Base-by-base conservation (phyloP, 129 eudicot species). In the Pittosporum tobira region DNA sequence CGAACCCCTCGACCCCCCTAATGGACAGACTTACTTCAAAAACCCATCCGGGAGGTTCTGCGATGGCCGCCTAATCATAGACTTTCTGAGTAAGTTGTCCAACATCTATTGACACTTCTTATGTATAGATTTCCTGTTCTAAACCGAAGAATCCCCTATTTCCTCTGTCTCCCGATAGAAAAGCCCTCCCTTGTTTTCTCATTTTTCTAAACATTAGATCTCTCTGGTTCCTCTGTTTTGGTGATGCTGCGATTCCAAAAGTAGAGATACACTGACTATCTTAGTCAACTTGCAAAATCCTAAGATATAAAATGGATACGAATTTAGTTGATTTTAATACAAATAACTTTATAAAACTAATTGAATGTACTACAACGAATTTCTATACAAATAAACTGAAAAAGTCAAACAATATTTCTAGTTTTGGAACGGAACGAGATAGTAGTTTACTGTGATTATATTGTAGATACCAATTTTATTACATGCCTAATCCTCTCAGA, bases 11-110 rank as follows among this genome's bases (percentile, higher is more conserved):
- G 67, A 47, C 1, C 69, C 77, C 26, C 94, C 95, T 1, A 71
- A 86, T 51, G 96, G 98, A 3, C 94, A 83, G 46, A 74, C 77
- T 48, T 90, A 77, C 75, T 90, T 90, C 77, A 63, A 80, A 48
- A 83, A 75, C 27, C 94, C 98, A 9, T 73, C 95, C 1, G 95
- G 95, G 50, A 80, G 98, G 71, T 90, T 78, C 64, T 83, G 79
- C 36, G 96, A 86, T 62, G 98, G 96, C 15, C 96, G 94, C 7
- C 79, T 91, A 18, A 81, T 91, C 44, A 34, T 83, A 11, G 98
- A 91, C 73, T 91, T 78, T 62, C 65, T 91, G 48, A 83, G 98
- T 91, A 65, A 65, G 76, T 52, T 64, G 28, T 45, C 23, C 13
- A 3, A 3, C 10, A 8, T 37, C 8, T 15, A n/a, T 16, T 18